Evolutionary conservation across 768 basidiomycete genomes (phyloP).

Genomic region (Gymnopilus junonius): DNA sequence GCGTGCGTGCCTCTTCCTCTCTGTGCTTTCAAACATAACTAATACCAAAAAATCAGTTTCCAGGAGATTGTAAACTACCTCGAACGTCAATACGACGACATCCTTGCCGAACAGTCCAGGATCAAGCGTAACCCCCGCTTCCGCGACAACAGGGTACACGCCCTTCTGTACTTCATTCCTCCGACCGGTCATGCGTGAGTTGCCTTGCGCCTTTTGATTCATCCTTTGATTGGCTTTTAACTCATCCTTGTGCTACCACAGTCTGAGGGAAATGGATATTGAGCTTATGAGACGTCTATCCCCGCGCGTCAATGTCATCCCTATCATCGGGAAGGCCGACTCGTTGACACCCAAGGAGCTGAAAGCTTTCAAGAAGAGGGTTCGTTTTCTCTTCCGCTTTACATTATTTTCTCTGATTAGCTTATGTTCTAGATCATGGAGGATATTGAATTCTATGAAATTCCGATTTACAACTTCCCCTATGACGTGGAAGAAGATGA

Average conservation of each 20-base stretch:
- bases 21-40: not conserved
- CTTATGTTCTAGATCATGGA: constrained; percentile 75
- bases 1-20: constrained; percentile 52
- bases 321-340: constrained; percentile 88
- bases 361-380: constrained; percentile 82
- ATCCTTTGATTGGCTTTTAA: constrained; percentile 5
- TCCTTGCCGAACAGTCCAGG: constrained; percentile 83
- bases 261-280: constrained; percentile 89
- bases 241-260: constrained; percentile 28
- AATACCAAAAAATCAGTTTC: constrained; percentile 57
- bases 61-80: constrained; percentile 87
- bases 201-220: not conserved
- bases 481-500: constrained; percentile 95
- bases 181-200: constrained; percentile 86
- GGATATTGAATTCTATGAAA: constrained; percentile 88
- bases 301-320: constrained; percentile 92
- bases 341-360: constrained; percentile 84
- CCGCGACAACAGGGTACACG: constrained; percentile 88
- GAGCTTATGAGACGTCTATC: constrained; percentile 90
- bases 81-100: constrained; percentile 93
- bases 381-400: constrained; percentile 27
- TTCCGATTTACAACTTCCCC: constrained; percentile 94
- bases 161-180: constrained; percentile 88
- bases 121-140: constrained; percentile 95
- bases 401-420: not conserved